phyloP scores from a whole-genome alignment of 345 rosid species.

The Eucalyptus sp. region DNA sequence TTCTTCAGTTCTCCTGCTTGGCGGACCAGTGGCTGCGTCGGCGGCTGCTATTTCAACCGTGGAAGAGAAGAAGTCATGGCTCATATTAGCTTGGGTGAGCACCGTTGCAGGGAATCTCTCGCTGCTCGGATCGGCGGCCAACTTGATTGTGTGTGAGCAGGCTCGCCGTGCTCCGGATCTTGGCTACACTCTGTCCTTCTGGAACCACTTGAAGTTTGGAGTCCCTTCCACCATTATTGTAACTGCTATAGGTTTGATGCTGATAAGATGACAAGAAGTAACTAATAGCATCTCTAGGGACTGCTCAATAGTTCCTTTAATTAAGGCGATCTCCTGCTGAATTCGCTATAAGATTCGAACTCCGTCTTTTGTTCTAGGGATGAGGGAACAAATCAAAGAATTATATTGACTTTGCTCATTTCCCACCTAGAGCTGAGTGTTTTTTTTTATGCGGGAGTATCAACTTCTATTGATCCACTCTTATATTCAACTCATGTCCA shows the following conservation, averaged over 20 bases:
- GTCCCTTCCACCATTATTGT: conserved; percentile 67
- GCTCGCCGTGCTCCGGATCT: conserved; percentile 41
- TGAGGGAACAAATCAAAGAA: neutral
- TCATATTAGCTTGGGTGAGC: conserved; percentile 81
- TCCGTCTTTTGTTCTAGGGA: neutral
- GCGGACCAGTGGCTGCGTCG: conserved; percentile 61
- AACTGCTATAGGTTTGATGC: conserved; percentile 51
- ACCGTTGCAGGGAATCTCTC: conserved; percentile 80
- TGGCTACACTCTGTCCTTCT: conserved; percentile 55
- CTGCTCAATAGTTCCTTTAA: neutral
- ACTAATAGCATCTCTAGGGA: neutral
- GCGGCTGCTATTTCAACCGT: conserved; percentile 39
- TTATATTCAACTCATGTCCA: neutral
- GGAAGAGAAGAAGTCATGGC: conserved; percentile 79
- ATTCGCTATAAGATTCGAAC: neutral
- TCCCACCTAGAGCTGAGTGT: neutral
- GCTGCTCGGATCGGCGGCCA: conserved; percentile 76
- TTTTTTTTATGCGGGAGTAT: neutral
- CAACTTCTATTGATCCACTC: neutral
- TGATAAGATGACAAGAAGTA: neutral
- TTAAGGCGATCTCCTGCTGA: neutral
- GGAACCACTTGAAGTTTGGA: conserved; percentile 66
- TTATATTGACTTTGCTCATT: neutral
- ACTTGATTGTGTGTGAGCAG: conserved; percentile 84
- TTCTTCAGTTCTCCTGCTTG: conserved; percentile 56